Evolutionary conservation across 2,329 filamentous ascomycete species (phyloP).

Genomic region (Didymella segeticola): DNA sequence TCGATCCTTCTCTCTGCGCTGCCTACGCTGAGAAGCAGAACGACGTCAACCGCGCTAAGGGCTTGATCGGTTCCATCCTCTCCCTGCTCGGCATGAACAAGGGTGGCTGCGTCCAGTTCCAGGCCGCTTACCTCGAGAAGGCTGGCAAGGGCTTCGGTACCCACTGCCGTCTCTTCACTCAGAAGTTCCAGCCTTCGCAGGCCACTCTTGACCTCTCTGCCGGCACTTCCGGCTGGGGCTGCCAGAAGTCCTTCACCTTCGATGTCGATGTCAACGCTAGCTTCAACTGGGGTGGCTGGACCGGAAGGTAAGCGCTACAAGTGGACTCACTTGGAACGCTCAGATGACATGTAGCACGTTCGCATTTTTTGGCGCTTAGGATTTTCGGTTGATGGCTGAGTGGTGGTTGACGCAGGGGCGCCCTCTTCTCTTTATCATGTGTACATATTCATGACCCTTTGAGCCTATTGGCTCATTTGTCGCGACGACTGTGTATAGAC

Average conservation of each 20-base stretch:
- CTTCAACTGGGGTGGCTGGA: conserved; percentile 29
- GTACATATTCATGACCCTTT: conserved; percentile 18
- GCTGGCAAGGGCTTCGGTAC: conserved; percentile 31
- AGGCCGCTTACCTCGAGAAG: conserved; percentile 34
- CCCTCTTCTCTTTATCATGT: conserved; percentile 11
- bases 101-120: conserved; percentile 33
- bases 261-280: conserved; percentile 30
- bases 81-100: conserved; percentile 30
- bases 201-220: conserved; percentile 29
- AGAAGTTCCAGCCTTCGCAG: conserved; percentile 27
- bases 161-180: conserved; percentile 37
- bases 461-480: conserved; percentile 14
- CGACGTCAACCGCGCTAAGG: conserved; percentile 26
- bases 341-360: not conserved
- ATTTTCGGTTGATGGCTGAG: not conserved
- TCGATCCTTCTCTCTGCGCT: conserved; percentile 33
- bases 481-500: conserved; percentile 11
- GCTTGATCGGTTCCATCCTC: conserved; percentile 20
- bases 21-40: conserved; percentile 35
- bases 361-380: conserved; percentile 10
- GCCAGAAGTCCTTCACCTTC: conserved; percentile 34
- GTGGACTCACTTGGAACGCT: not conserved
- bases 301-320: conserved; percentile 13
- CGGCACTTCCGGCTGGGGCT: conserved; percentile 23
- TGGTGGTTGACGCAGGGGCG: not conserved